A percentile compares a stretch with the other conserved stretches of the same genome.
These are phyloP conservation scores for Nicotiana obtusifolia DNA, from an alignment of 257 asterid genomes.

Conservation along the genomic window DNA sequence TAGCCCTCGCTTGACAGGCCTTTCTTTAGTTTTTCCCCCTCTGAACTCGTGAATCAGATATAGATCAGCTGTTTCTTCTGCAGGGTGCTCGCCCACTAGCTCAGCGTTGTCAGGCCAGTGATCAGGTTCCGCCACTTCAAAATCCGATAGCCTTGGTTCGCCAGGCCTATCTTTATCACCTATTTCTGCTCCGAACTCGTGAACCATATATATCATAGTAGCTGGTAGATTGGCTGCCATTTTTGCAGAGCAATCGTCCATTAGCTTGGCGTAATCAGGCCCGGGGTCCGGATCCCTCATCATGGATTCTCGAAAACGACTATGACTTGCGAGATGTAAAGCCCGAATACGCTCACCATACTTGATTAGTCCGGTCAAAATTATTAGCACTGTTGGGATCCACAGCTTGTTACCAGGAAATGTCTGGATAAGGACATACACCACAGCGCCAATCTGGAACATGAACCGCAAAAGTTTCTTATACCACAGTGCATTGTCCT, in stretches of 20 bases:
- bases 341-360: slow-evolving; percentile 38
- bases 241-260: slow-evolving; percentile 37
- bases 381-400: slow-evolving; percentile 37
- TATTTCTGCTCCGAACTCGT: neutral
- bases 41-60: slow-evolving; percentile 15
- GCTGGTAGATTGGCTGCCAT: slow-evolving; percentile 36
- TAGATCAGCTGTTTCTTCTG: slow-evolving; percentile 31
- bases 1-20: slow-evolving; percentile 15
- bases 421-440: slow-evolving; percentile 32
- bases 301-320: slow-evolving; percentile 34
- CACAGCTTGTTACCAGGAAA: slow-evolving; percentile 26
- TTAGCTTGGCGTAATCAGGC: slow-evolving; percentile 48
- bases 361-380: slow-evolving; percentile 37
- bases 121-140: slow-evolving; percentile 17
- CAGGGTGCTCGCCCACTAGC: slow-evolving; percentile 36
- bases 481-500: slow-evolving; percentile 50
- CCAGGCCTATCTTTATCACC: neutral
- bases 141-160: neutral
- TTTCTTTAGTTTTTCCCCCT: neutral
- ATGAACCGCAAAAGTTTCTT: slow-evolving; percentile 36
- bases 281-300: slow-evolving; percentile 41
- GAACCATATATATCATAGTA: slow-evolving; percentile 11
- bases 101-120: slow-evolving; percentile 39
- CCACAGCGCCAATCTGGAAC: slow-evolving; percentile 26
- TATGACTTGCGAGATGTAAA: slow-evolving; percentile 32